Evolutionary conservation across 495 filamentous ascomycete species (phyloP).

Genomic region (Oleoguttula mirabilis): DNA sequence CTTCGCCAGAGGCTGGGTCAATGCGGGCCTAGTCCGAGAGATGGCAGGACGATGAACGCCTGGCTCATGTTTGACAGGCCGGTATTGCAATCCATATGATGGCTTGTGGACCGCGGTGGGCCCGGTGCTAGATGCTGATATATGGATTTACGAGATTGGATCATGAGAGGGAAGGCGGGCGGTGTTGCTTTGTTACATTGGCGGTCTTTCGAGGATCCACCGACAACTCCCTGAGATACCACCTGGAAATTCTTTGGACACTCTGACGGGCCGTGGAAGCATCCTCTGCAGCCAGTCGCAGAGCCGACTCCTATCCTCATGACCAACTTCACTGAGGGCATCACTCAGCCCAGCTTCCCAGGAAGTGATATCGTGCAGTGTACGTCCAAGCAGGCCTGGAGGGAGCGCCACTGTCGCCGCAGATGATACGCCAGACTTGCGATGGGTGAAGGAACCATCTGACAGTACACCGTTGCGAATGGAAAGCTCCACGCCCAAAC

Average conservation of each 20-base stretch:
- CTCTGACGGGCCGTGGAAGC: no score
- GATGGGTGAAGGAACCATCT: conserved; percentile 1
- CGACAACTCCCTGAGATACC: no score
- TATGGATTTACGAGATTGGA: no score
- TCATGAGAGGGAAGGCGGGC: no score
- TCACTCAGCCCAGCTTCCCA: not conserved
- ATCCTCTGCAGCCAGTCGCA: conserved; percentile 1
- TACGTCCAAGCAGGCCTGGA: not conserved
- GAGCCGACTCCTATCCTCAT: not conserved
- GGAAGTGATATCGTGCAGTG: not conserved
- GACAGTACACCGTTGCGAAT: conserved; percentile 9
- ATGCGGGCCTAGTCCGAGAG: conserved; percentile 11
- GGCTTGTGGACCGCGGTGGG: no score
- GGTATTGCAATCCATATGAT: no score
- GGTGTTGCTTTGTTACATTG: no score
- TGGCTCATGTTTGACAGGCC: no score
- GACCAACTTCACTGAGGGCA: not conserved
- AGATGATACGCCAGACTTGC: no score
- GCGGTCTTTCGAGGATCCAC: no score
- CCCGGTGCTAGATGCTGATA: no score
- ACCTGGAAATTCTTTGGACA: no score
- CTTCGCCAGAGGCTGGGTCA: conserved; percentile 10
- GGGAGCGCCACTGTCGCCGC: not conserved
- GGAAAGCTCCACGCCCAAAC: conserved; percentile 8
- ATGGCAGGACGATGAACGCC: conserved; percentile 5